Evolutionary conservation across 805 yeast genomes (phyloP).

Genomic region (Candida maltosa): DNA sequence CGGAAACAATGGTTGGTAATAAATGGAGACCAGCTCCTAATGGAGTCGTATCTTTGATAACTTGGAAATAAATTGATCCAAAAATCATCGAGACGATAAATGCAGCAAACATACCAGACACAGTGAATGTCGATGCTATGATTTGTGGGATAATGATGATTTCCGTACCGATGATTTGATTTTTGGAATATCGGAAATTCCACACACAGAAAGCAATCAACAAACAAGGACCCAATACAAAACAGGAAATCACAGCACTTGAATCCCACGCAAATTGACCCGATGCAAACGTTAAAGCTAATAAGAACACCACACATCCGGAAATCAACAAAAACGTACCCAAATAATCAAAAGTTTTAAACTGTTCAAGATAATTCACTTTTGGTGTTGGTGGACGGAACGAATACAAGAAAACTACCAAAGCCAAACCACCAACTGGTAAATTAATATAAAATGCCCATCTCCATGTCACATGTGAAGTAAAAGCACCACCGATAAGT

Average conservation of each 20-base stretch:
- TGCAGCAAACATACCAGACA: slow-evolving; percentile 32
- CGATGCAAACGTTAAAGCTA: slow-evolving; percentile 57
- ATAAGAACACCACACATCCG: slow-evolving; percentile 42
- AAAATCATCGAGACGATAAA: slow-evolving; percentile 37
- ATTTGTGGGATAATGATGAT: slow-evolving; percentile 36
- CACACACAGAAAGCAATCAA: slow-evolving; percentile 32
- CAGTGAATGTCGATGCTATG: slow-evolving; percentile 33
- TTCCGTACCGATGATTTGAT: slow-evolving; percentile 46
- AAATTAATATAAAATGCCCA: slow-evolving; percentile 75
- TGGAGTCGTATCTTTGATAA: slow-evolving; percentile 30
- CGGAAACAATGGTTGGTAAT: slow-evolving; percentile 32
- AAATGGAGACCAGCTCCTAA: slow-evolving; percentile 36
- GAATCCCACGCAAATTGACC: slow-evolving; percentile 50
- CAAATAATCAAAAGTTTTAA: slow-evolving; percentile 44
- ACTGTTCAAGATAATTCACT: slow-evolving; percentile 35
- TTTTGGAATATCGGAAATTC: slow-evolving; percentile 38
- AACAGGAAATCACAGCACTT: slow-evolving; percentile 47
- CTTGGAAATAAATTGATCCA: slow-evolving; percentile 38
- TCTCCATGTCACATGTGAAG: slow-evolving; percentile 65
- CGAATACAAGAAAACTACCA: slow-evolving; percentile 32
- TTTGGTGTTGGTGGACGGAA: slow-evolving; percentile 47
- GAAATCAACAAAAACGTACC: slow-evolving; percentile 44
- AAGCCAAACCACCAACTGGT: slow-evolving; percentile 58
- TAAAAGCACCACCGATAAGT: slow-evolving; percentile 62
- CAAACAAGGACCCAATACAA: slow-evolving; percentile 44